Conservation (phyloP, 805 yeast genomes). For the Ogataea philodendri region DNA sequence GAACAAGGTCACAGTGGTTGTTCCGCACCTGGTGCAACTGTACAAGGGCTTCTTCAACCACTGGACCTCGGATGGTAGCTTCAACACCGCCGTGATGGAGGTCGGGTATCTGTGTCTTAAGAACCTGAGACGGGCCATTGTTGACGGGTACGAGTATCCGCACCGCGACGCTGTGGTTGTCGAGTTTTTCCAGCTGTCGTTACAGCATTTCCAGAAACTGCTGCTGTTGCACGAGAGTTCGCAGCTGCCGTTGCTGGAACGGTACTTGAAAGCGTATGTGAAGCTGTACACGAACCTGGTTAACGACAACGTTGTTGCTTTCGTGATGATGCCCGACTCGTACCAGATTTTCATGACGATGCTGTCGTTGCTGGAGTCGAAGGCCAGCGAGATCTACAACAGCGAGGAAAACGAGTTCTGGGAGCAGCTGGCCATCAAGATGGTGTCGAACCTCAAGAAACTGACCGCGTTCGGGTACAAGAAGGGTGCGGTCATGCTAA, state of each 20-base stretch:
- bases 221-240: conserved; percentile 51
- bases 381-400: conserved; percentile 63
- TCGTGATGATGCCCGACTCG: conserved; percentile 65
- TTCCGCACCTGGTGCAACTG: conserved; percentile 56
- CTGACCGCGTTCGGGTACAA: conserved; percentile 60
- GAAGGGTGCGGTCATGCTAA: conserved; percentile 62
- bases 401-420: conserved; percentile 61
- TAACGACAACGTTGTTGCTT: conserved; percentile 62
- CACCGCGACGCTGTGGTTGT: conserved; percentile 55
- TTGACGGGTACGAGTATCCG: conserved; percentile 73
- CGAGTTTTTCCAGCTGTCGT: conserved; percentile 57
- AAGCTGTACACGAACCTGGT: conserved; percentile 67
- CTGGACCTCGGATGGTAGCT: conserved; percentile 49
- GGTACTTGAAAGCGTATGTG: conserved; percentile 70
- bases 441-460: conserved; percentile 61
- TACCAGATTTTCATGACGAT: conserved; percentile 59
- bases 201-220: conserved; percentile 59
- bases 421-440: conserved; percentile 70
- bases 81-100: conserved; percentile 59
- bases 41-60: conserved; percentile 58
- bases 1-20: conserved; percentile 60
- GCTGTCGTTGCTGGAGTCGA: conserved; percentile 56
- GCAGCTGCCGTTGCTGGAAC: conserved; percentile 53
- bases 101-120: conserved; percentile 78
- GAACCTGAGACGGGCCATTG: conserved; percentile 65